phyloP scores from a whole-genome alignment of 768 basidiomycete species.

The Coprinellus micaceus region DNA sequence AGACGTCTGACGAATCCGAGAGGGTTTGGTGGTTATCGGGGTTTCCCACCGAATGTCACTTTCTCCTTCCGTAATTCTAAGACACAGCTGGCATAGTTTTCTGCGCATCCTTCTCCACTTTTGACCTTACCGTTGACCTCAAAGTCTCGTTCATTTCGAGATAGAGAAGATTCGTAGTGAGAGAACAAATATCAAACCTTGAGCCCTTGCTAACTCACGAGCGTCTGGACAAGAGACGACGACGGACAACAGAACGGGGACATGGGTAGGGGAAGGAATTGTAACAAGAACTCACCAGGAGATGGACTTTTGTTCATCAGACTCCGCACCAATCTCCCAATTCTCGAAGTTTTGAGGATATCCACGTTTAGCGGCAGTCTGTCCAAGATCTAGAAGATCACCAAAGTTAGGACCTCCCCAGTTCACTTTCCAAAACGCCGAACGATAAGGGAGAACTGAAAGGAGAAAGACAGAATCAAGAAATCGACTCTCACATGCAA shows the following conservation, averaged over 20 bases:
- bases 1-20: slow-evolving; percentile 14
- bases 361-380: slow-evolving; percentile 74
- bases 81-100: background rate
- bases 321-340: slow-evolving; percentile 77
- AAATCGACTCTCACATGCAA: slow-evolving; percentile 63
- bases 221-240: slow-evolving; percentile 4
- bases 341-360: slow-evolving; percentile 63
- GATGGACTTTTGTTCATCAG: slow-evolving; percentile 71
- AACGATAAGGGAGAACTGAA: too few species aligned
- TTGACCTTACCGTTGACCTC: too few species aligned
- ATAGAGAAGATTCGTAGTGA: slow-evolving; percentile 2
- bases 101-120: too few species aligned
- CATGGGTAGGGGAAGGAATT: slow-evolving; percentile 11
- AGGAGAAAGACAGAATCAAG: too few species aligned
- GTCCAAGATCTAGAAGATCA: slow-evolving; percentile 64
- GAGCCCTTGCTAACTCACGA: background rate
- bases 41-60: slow-evolving; percentile 8
- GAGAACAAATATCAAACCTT: slow-evolving; percentile 3
- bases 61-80: slow-evolving; percentile 5
- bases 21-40: too few species aligned
- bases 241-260: too few species aligned
- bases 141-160: background rate
- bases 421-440: too few species aligned
- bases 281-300: slow-evolving; percentile 81
- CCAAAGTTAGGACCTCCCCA: slow-evolving; percentile 7